Conservation (phyloP, 2,329 filamentous ascomycete species). For the Leptographium procerum region DNA sequence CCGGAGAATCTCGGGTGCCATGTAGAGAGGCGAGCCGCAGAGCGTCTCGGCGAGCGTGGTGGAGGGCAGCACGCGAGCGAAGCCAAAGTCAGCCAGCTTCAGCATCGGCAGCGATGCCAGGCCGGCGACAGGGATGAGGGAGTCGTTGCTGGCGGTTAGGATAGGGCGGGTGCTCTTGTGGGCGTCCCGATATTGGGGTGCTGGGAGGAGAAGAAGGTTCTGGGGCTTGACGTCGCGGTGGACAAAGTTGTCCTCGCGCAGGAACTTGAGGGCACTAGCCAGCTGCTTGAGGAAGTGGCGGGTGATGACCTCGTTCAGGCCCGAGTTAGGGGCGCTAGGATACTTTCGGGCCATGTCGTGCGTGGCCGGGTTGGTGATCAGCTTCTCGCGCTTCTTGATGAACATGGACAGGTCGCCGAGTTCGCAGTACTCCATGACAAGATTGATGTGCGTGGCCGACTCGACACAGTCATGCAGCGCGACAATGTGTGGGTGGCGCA, state of each 20-base stretch:
- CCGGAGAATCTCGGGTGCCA: constrained; percentile 94
- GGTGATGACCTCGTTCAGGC: constrained; percentile 92
- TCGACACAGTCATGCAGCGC: constrained; percentile 92
- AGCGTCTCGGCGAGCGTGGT: constrained; percentile 91
- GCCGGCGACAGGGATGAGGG: constrained; percentile 69
- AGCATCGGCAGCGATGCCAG: constrained; percentile 83
- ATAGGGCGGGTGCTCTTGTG: constrained; percentile 55
- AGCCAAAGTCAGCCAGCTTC: constrained; percentile 98
- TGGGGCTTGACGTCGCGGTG: constrained; percentile 97
- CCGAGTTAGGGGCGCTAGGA: constrained; percentile 68
- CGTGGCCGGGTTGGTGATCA: constrained; percentile 69
- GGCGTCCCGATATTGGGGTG: constrained; percentile 55
- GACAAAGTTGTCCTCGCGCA: constrained; percentile 75
- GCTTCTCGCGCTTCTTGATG: constrained; percentile 83
- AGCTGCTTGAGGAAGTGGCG: constrained; percentile 95
- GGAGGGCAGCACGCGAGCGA: constrained; percentile 80
- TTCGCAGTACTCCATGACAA: constrained; percentile 98
- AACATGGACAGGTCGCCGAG: constrained; percentile 89
- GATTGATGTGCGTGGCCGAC: constrained; percentile 76
- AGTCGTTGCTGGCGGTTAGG: constrained; percentile 66
- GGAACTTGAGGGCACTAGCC: constrained; percentile 78
- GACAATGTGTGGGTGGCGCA: constrained; percentile 94
- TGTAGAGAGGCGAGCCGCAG: constrained; percentile 93
- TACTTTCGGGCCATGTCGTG: constrained; percentile 90
- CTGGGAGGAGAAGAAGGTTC: constrained; percentile 82